Evolutionary conservation across 495 filamentous ascomycete species (phyloP).

Genomic region (Penicillium canescens): DNA sequence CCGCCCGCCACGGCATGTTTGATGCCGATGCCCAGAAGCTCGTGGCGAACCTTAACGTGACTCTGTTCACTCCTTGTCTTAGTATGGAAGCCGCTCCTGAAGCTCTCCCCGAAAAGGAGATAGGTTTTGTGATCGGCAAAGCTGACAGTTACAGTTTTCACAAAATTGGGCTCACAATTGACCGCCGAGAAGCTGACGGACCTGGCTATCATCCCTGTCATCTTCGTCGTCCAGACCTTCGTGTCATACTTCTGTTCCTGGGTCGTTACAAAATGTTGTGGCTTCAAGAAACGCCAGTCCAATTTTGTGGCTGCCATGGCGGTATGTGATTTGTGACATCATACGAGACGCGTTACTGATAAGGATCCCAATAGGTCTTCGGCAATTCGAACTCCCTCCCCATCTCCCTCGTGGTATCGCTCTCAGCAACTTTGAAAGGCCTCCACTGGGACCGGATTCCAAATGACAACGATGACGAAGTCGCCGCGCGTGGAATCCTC

Average conservation of each 20-base stretch:
- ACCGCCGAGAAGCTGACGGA: slow-evolving; percentile 87
- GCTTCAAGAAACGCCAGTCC: slow-evolving; percentile 77
- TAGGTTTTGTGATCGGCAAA: not conserved
- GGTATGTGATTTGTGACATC: slow-evolving; percentile 45
- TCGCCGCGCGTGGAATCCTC: slow-evolving; percentile 88
- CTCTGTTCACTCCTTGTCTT: slow-evolving; percentile 92
- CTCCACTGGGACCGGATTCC: slow-evolving; percentile 91
- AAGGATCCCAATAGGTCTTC: slow-evolving; percentile 61
- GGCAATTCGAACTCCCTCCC: slow-evolving; percentile 98
- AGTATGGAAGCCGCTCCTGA: slow-evolving; percentile 56
- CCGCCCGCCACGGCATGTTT: slow-evolving; percentile 87
- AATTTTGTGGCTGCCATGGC: slow-evolving; percentile 98
- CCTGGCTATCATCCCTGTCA: slow-evolving; percentile 88
- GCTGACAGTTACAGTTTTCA: slow-evolving; percentile 71
- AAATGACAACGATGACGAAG: slow-evolving; percentile 92
- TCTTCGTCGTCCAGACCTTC: slow-evolving; percentile 82
- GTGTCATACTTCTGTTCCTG: slow-evolving; percentile 79
- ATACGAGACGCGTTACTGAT: slow-evolving; percentile 7
- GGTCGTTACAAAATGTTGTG: slow-evolving; percentile 66
- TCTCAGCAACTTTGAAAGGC: slow-evolving; percentile 87
- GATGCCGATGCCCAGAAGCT: slow-evolving; percentile 94
- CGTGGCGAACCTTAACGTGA: slow-evolving; percentile 90
- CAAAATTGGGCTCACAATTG: slow-evolving; percentile 93
- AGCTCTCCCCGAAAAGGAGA: not conserved
- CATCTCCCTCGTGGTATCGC: slow-evolving; percentile 90